phyloP scores from a whole-genome alignment of 306 rosid species.

The Trichosanthes cucumerina region DNA sequence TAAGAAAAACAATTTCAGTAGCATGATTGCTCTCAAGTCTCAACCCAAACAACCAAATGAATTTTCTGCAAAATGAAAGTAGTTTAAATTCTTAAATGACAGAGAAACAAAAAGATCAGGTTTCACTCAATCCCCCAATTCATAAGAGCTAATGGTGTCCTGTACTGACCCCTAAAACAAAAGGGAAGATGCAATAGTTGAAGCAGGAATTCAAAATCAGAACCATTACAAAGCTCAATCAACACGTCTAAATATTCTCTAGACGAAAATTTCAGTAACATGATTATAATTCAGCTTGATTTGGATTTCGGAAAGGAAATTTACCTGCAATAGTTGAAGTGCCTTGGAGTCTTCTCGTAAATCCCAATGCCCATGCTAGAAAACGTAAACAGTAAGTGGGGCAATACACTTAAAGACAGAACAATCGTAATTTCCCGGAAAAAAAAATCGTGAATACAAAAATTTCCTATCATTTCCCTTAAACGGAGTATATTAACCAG shows the following conservation, averaged over 20 bases:
- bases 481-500: neutral
- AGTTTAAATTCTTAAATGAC: neutral
- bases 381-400: neutral
- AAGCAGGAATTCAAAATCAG: neutral
- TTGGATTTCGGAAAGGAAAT: neutral
- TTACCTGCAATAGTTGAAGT: conserved; percentile 52
- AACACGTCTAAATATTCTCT: neutral
- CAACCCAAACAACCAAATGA: neutral
- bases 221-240: neutral
- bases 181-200: neutral
- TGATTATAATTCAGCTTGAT: neutral
- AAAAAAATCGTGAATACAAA: neutral
- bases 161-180: neutral
- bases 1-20: neutral
- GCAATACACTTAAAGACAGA: neutral
- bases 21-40: neutral
- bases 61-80: neutral
- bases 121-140: neutral
- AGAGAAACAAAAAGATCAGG: neutral
- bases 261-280: neutral
- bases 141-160: neutral
- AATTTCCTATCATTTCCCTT: neutral
- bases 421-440: neutral
- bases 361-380: conserved; percentile 78
- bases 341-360: conserved; percentile 69